Evolutionary conservation across 75 land plant genomes (phyloP).

Genomic region (Pinus albicaulis): DNA sequence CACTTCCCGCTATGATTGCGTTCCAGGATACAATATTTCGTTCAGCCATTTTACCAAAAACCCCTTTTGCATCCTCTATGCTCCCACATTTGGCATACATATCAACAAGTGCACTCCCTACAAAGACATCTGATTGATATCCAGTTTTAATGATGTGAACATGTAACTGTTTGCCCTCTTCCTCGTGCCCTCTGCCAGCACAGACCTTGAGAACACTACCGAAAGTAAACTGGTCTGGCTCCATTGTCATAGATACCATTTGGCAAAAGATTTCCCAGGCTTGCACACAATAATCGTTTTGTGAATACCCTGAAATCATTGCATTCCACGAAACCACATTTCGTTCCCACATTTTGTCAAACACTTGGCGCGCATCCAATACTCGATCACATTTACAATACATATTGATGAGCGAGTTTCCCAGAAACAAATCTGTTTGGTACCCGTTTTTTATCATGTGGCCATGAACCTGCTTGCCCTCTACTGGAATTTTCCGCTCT

Average conservation of each 20-base stretch:
- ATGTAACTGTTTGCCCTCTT: conserved; percentile 9
- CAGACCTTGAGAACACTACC: conserved; percentile 12
- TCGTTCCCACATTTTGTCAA: conserved; percentile 30
- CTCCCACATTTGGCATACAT: conserved; percentile 52
- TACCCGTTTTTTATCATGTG: conserved; percentile 11
- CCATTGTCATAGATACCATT: not conserved
- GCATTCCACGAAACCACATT: conserved; percentile 60
- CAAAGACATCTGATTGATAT: conserved; percentile 8
- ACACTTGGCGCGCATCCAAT: conserved; percentile 20
- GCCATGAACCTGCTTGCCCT: conserved; percentile 33
- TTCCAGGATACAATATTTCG: conserved; percentile 62
- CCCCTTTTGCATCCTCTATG: conserved; percentile 24
- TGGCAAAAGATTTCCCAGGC: not conserved
- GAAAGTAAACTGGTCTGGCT: conserved; percentile 7
- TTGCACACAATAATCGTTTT: conserved; percentile 16
- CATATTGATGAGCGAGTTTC: conserved; percentile 32
- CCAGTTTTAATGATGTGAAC: conserved; percentile 11
- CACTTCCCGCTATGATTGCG: conserved; percentile 47
- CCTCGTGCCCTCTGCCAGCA: not conserved
- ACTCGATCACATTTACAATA: conserved; percentile 35
- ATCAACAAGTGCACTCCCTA: conserved; percentile 13
- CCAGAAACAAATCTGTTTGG: conserved; percentile 32
- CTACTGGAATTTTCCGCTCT: too few species aligned
- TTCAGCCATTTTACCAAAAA: conserved; percentile 46
- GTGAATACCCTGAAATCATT: conserved; percentile 31